Evolutionary conservation across 768 basidiomycete genomes (phyloP).

Genomic region (Cyclocybe aegerita): DNA sequence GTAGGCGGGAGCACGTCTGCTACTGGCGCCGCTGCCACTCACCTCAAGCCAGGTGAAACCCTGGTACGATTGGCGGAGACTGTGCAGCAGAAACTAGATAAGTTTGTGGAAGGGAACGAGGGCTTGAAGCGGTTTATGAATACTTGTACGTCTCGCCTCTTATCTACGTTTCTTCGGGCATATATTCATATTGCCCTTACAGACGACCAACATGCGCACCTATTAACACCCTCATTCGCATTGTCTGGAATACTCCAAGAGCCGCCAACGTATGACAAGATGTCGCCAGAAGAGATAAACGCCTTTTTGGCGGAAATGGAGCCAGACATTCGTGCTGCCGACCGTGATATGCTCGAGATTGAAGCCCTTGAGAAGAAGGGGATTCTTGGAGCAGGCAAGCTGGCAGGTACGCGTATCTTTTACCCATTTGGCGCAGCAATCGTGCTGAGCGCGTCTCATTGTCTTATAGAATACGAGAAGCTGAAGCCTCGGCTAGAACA

Average conservation of each 20-base stretch:
- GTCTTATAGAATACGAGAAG: constrained; percentile 52
- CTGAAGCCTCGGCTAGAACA: constrained; percentile 68
- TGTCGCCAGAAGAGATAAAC: constrained; percentile 69
- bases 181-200: neutral
- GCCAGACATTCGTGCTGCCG: constrained; percentile 78
- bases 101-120: constrained; percentile 65
- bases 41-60: constrained; percentile 52
- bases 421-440: neutral
- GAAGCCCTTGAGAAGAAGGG: constrained; percentile 68
- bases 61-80: constrained; percentile 59
- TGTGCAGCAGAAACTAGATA: constrained; percentile 55
- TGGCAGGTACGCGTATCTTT: constrained; percentile 44
- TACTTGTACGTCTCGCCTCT: constrained; percentile 51
- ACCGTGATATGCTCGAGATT: constrained; percentile 80
- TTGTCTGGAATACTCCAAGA: constrained; percentile 60
- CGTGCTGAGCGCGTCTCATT: neutral
- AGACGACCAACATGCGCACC: constrained; percentile 79
- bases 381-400: constrained; percentile 69
- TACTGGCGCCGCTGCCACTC: constrained; percentile 20
- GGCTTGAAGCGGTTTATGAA: constrained; percentile 73
- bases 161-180: neutral
- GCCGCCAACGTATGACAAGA: constrained; percentile 55
- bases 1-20: constrained; percentile 8
- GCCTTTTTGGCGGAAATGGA: constrained; percentile 79
- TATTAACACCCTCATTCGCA: constrained; percentile 74